Evolutionary conservation across 306 rosid genomes (phyloP), one percentile per base, ranked within the genome.

Genomic region (Clitoria ternatea): DNA sequence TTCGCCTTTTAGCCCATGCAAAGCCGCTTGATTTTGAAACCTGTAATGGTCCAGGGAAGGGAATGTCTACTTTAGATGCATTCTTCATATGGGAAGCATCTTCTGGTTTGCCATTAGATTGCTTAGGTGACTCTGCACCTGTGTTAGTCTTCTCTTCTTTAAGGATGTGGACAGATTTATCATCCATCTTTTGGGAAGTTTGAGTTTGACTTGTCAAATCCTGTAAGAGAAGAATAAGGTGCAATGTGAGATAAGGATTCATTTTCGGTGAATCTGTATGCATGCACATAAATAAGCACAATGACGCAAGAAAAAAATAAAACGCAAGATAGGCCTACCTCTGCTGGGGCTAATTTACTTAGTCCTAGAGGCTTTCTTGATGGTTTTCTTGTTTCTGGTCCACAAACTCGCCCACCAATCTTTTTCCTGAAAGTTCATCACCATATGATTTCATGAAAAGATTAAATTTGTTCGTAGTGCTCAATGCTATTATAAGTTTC

Each of bases 21-120:
- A 95, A 95, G 66, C 99, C 96, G 67, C 99, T 89, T 71, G 97
- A 91, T 47, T 87, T 95, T 37, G 99, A 95, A 78, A 91, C 99
- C 79, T 91, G 96, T 54, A 95, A 81, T 14, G 89, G 96, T 53
- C 95, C 96, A 44, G 92, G 88, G 63, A 81, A 86, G 54, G 99
- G 93, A 81, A 95, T 79, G 77, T 95, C 99, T 65, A 85, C 96
- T 68, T 91, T 88, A 76, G 97, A 89, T 68, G 90, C 90, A 81
- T 86, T 82, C 82, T 87, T 95, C 32, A 82, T 62, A 50, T 86
- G 86, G 32, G 80, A 83, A 79, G 79, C 63, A 56, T 87, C 99
- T 77, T 95, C 96, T 74, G 75, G 66, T 69, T 86, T 87, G 63
- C 65, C 83, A 66, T 47, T 61, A 17, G 85, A 73, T 59, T 77